Evolutionary conservation across 129 eudicot species (phyloP).

Genomic region (Chrysanthemum lavandulifolium): DNA sequence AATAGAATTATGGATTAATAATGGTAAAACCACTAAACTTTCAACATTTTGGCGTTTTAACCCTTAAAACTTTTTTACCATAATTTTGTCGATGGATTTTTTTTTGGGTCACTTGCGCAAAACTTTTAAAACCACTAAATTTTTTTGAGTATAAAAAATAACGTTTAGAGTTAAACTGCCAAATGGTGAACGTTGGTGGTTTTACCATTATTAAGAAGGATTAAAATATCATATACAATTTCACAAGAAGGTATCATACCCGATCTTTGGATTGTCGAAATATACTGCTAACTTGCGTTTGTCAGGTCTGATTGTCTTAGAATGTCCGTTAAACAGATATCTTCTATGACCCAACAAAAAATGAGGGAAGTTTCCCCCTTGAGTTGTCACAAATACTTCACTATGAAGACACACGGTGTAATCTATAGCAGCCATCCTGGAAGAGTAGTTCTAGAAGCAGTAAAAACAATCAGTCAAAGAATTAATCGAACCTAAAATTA

Average conservation of each 20-base stretch:
- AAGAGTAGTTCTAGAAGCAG: slow-evolving; percentile 80
- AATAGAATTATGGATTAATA: not conserved
- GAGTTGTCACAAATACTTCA: slow-evolving; percentile 97
- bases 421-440: slow-evolving; percentile 99
- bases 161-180: too few species aligned
- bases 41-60: not conserved
- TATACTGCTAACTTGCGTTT: slow-evolving; percentile 80
- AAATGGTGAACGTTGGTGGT: too few species aligned
- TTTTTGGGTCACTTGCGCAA: too few species aligned
- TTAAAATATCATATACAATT: not conserved
- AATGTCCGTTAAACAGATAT: slow-evolving; percentile 86
- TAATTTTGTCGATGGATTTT: too few species aligned
- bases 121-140: too few species aligned
- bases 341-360: slow-evolving; percentile 94
- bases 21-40: too few species aligned
- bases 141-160: too few species aligned
- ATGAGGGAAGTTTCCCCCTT: slow-evolving; percentile 98
- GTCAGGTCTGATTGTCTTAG: slow-evolving; percentile 92
- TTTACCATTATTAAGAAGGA: not conserved
- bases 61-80: not conserved
- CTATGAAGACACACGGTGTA: slow-evolving; percentile 98
- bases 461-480: slow-evolving; percentile 21
- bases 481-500: not conserved
- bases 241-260: slow-evolving; percentile 42
- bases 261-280: slow-evolving; percentile 86